Conservation (phyloP, 345 rosid genomes). For the Salix arbutifolia region DNA sequence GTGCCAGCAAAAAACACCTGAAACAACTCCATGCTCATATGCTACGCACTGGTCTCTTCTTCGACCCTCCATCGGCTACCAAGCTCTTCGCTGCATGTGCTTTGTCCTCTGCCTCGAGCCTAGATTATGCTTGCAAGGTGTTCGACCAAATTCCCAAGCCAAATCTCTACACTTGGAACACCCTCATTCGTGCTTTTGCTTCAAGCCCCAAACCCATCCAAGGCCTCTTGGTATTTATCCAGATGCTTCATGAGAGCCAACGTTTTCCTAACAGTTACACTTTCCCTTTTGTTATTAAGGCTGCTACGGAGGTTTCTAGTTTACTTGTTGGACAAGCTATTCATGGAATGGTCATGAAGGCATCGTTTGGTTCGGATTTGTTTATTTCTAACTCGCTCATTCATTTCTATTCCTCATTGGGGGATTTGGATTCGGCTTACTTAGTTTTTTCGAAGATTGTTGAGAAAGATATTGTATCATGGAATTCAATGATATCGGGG, state of each 20-base stretch:
- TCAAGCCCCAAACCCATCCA: conserved; percentile 48
- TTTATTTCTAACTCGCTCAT: conserved; percentile 55
- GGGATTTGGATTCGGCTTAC: conserved; percentile 54
- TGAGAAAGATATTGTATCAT: conserved; percentile 61
- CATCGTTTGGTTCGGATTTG: conserved; percentile 39
- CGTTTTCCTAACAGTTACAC: conserved; percentile 55
- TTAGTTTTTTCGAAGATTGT: conserved; percentile 43
- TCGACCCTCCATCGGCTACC: conserved; percentile 48
- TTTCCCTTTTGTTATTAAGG: conserved; percentile 63
- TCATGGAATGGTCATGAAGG: conserved; percentile 61
- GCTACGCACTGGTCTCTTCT: conserved; percentile 47
- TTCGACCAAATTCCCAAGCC: conserved; percentile 68
- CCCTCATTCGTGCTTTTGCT: conserved; percentile 62
- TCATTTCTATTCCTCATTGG: conserved; percentile 55
- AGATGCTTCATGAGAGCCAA: conserved; percentile 43
- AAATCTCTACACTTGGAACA: conserved; percentile 64
- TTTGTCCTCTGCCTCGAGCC: conserved; percentile 38
- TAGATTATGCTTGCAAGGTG: conserved; percentile 63
- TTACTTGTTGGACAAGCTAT: conserved; percentile 41
- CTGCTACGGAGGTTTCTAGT: conserved; percentile 37
- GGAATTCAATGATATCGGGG: conserved; percentile 73
- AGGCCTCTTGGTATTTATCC: conserved; percentile 41
- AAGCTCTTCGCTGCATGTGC: conserved; percentile 45
- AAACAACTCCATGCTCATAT: conserved; percentile 60
- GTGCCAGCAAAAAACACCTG: conserved; percentile 35